These are phyloP conservation scores for Ogataea henricii DNA, from an alignment of 805 yeast genomes.

Conservation along the genomic window DNA sequence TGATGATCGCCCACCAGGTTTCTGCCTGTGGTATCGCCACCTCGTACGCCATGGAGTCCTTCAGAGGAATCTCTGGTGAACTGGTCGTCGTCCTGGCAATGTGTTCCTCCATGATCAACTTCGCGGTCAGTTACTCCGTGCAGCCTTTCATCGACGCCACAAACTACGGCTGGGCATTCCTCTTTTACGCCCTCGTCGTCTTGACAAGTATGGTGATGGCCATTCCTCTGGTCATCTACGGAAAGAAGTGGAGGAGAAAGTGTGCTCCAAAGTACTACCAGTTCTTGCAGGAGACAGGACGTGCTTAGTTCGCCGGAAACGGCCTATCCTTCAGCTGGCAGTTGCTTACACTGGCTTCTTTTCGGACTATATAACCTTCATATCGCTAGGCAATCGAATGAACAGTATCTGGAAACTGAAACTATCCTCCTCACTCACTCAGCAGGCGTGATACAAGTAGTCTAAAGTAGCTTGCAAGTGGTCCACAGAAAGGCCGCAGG, in stretches of 20 bases:
- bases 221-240: conserved; percentile 39
- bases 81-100: conserved; percentile 18
- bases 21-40: conserved; percentile 17
- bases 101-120: conserved; percentile 19
- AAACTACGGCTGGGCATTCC: conserved; percentile 17
- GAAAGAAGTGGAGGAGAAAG: conserved; percentile 39
- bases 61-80: conserved; percentile 18
- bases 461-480: no score
- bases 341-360: no score
- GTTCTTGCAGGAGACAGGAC: conserved; percentile 10
- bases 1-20: conserved; percentile 19
- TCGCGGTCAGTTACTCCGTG: conserved; percentile 18
- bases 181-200: conserved; percentile 39
- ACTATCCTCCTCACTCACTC: no score
- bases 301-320: background rate
- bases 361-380: no score
- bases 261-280: conserved; percentile 16
- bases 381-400: no score
- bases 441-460: no score
- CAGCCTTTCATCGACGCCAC: conserved; percentile 19
- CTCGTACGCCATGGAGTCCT: conserved; percentile 20
- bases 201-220: conserved; percentile 38
- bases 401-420: no score
- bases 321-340: no score
- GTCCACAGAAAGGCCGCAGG: no score